Conservation (phyloP, 2,329 filamentous ascomycete species). For the Chaetomium globosum region DNA sequence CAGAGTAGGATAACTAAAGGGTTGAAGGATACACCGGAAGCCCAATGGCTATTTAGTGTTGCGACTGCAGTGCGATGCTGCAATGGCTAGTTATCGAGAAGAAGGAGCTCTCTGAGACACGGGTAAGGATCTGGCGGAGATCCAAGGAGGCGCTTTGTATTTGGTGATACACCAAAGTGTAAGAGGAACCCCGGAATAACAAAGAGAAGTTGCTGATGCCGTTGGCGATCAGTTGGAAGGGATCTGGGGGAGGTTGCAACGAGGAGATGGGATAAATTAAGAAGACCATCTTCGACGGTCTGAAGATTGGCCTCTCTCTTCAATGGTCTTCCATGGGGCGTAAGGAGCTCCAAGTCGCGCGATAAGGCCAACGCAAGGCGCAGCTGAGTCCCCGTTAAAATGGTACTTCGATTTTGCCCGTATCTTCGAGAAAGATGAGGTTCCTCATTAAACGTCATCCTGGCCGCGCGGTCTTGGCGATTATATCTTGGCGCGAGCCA, state of each 20-base stretch:
- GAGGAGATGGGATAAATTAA: neutral
- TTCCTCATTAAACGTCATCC: neutral
- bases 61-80: conserved; percentile 20
- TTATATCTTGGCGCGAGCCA: conserved; percentile 12
- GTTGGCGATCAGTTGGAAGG: neutral
- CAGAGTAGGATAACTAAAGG: neutral
- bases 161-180: conserved; percentile 4
- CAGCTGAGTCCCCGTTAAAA: conserved; percentile 9
- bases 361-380: conserved; percentile 22
- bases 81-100: neutral
- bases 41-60: neutral
- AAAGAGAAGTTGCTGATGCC: conserved; percentile 15
- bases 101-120: conserved; percentile 10
- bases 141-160: conserved; percentile 11
- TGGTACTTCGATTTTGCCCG: neutral
- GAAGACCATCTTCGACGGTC: neutral
- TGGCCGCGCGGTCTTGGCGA: neutral
- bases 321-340: neutral
- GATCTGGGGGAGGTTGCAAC: neutral
- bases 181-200: neutral
- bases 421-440: neutral
- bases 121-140: conserved; percentile 9
- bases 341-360: neutral
- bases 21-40: neutral
- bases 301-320: neutral